Evolutionary conservation across 768 basidiomycete species (phyloP), one percentile per base, ranked within the genome.

Genomic region (Termitomyces sp.): DNA sequence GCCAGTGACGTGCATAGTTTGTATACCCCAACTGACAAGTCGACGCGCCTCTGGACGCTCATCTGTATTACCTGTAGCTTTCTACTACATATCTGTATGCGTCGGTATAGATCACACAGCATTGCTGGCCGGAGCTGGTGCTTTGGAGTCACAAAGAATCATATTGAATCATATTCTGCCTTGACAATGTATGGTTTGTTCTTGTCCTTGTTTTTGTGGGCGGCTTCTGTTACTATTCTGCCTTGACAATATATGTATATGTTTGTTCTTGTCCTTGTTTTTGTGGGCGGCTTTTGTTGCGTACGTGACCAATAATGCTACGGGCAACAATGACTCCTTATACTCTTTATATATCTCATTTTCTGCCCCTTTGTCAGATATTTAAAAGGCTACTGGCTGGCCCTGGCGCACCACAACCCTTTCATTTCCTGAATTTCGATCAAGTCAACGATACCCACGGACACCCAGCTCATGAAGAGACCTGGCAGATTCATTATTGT

Each of bases 401-500:
- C 41, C 41, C 43, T 40, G 29, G 25, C 34, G 9, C 11, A 43
- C 11, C 0, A 16, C n/a, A 29, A 27, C 29, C 21, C 19, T 8
- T 31, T 29, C 54, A 51, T 60, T 40, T 49, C 53, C 34, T 37
- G 9, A 29, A 14, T 23, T 50, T 44, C 37, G 44, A 47, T 23
- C 1, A 44, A 23, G 17, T 51, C 25, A 37, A 21, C 38, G 23
- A 44, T 61, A 57, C n/a, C n/a, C 6, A 21, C 27, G 17, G 32
- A 53, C 43, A 43, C 31, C 49, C 11, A 60, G 37, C 7, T 55
- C 25, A 58, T 53, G 57, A 52, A 27, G 38, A 64, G 55, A 59
- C 21, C 61, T 29, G 54, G 64, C 31, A 63, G 68, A 52, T 73
- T 70, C 51, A 69, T 74, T 40, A 73, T 72, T 54, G 62, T 71